Evolutionary conservation across 257 asterid genomes (phyloP), one percentile per base, ranked within the genome.

Genomic region (Penstemon newberryi): DNA sequence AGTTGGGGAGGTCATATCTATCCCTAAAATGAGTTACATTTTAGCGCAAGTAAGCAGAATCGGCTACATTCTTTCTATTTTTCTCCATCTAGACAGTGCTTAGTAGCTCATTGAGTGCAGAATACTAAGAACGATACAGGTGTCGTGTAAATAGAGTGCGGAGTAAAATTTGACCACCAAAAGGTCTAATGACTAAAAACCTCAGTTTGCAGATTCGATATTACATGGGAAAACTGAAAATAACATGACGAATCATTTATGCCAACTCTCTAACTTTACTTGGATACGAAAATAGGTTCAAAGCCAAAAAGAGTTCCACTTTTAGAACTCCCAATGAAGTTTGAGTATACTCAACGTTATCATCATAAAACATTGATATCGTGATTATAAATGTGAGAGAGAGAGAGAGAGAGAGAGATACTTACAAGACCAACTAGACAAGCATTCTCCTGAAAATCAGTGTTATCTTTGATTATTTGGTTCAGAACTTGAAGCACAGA

Each of bases 381-480:
- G 60, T 62, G 55, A 67, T 11, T 58, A 44, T 62, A 40, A 73
- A 58, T 66, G 8, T 19, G 33, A 66, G 63, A 38, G 52, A 73
- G 40, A 56, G 60, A 43, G 63, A 63, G 36, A 60, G 63, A 37
- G 66, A 65, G 55, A 73, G 58, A 51, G 65, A 50, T 74, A 87
- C 97, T 91, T 82, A 94, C 99, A 63, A 94, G 90, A 65, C 99
- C 99, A 51, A 91, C 91, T 51, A 94, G 92, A 79, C 99, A 91
- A 77, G 99, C 99, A 86, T 91, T 91, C 82, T 91, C 99, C 83
- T 87, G 96, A 80, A 84, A 82, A 71, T 89, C 99, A 8, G 91
- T 81, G 80, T 87, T 94, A 77, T 89, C 97, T 86, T 87, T 88
- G 72, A 91, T 87, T 73, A 94, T 84, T 81, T 87, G 88, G 77